Evolutionary conservation across 805 yeast genomes (phyloP).

Genomic region (Ogataea trehalophila): DNA sequence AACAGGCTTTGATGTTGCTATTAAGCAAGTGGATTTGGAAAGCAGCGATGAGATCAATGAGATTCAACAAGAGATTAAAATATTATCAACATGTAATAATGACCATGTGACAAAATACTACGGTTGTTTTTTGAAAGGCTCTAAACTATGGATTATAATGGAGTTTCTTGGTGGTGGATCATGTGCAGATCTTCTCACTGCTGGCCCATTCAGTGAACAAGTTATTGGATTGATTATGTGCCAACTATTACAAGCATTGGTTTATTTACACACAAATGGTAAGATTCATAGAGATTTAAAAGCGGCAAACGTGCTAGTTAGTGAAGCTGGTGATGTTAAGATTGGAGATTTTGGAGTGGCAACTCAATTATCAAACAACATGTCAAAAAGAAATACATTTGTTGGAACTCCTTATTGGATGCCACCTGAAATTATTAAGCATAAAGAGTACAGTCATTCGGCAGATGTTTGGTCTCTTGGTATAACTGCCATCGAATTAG

Average conservation of each 20-base stretch:
- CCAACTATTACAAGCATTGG: slow-evolving; percentile 55
- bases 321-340: slow-evolving; percentile 69
- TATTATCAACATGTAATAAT: slow-evolving; percentile 61
- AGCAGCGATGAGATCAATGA: slow-evolving; percentile 66
- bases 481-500: slow-evolving; percentile 70
- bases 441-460: slow-evolving; percentile 54
- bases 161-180: slow-evolving; percentile 80
- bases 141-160: slow-evolving; percentile 76
- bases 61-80: slow-evolving; percentile 66
- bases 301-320: slow-evolving; percentile 82
- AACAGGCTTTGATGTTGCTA: slow-evolving; percentile 44
- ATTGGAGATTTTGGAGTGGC: slow-evolving; percentile 97
- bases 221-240: slow-evolving; percentile 48
- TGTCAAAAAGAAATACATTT: slow-evolving; percentile 46
- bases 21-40: slow-evolving; percentile 69
- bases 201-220: slow-evolving; percentile 56
- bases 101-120: slow-evolving; percentile 60
- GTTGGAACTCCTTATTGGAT: slow-evolving; percentile 64
- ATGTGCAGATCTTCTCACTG: slow-evolving; percentile 55
- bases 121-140: slow-evolving; percentile 68
- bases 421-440: slow-evolving; percentile 56
- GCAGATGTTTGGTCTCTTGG: slow-evolving; percentile 84
- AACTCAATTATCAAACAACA: slow-evolving; percentile 58
- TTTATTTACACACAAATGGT: slow-evolving; percentile 63
- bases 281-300: slow-evolving; percentile 91